Base-by-base conservation (phyloP, 495 filamentous ascomycete species). In the Staphylotrichum longicolle region DNA sequence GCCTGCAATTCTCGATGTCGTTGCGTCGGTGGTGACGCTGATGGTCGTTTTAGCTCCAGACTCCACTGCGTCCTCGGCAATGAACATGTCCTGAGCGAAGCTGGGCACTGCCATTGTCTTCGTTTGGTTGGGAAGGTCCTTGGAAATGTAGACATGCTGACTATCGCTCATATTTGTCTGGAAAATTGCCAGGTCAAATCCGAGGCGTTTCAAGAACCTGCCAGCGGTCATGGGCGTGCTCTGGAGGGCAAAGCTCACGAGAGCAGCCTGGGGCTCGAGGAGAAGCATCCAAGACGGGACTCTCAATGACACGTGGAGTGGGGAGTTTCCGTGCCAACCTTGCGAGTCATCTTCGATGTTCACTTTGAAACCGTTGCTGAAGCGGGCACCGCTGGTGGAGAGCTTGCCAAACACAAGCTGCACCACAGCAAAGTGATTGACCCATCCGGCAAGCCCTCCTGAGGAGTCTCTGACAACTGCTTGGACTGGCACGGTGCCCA, bases 331-430 rank as follows among this genome's bases (percentile, higher is more conserved):
- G 20, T 69, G 57, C 73, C 72, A 77, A 14, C 67, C 50, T 10
- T 52, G 10, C 2, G 59, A 55, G 15, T 63, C 37, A 48, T 77
- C 74, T 12, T 67, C 54, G 6, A 74, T 51, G n/a, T 40, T 57
- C 11, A 78, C 37, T 40, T 50, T 62, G 62, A 71, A 73, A 11
- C 57, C 58, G 20, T 75, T 67, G 53, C 50, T 54, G 53, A 65
- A 61, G 35, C 63, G 67, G 35, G 52, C 42, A 2, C 73, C 68
- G 7, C 45, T 54, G 27, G 66, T 70, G 14, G 61, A 41, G 51
- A 76, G 34, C 2, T 49, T 59, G 3, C 76, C 76, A 58, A 78
- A 78, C n/a, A 56, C 63, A 27, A 75, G 44, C 42, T 78, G 73
- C 6, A 77, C 65, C 6, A 52, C 30, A 4, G 70, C 47, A 48